A percentile compares a stretch with the other conserved stretches of the same genome.
Conservation (phyloP, 2,329 filamentous ascomycete species). For the Nothophoma quercina region DNA sequence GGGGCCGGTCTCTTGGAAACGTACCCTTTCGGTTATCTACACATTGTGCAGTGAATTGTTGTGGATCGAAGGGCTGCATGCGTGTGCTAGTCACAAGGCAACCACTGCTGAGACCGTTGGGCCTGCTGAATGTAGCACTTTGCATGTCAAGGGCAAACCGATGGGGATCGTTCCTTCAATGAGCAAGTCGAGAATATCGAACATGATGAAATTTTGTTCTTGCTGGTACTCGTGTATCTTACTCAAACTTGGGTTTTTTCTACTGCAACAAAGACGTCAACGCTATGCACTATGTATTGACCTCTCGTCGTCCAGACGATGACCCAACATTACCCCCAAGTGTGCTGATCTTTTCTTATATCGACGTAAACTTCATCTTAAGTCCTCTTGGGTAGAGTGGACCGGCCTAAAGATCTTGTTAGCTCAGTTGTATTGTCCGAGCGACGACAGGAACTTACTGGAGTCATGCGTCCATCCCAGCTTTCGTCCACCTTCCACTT, state of each 20-base stretch:
- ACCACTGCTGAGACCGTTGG: background rate
- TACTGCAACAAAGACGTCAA: background rate
- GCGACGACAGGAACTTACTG: conserved; percentile 9
- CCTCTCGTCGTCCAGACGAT: background rate
- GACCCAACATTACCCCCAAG: no score
- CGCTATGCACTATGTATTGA: background rate
- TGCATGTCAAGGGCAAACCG: no score
- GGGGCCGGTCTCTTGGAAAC: background rate
- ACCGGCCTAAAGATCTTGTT: conserved; percentile 20
- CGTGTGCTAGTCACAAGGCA: background rate
- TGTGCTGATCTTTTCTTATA: no score
- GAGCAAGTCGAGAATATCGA: no score
- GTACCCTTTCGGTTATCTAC: background rate
- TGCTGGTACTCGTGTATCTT: background rate
- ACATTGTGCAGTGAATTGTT: background rate
- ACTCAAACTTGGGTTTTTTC: background rate
- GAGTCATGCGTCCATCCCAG: conserved; percentile 42
- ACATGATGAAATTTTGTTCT: background rate
- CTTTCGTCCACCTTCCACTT: conserved; percentile 35
- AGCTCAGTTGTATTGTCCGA: background rate
- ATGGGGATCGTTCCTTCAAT: no score
- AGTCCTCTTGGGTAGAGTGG: conserved; percentile 29
- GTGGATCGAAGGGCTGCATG: background rate
- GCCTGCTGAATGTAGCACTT: background rate
- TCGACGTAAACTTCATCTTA: conserved; percentile 29